Base-by-base conservation (phyloP, 257 asterid genomes). In the Anisodus tanguticus region DNA sequence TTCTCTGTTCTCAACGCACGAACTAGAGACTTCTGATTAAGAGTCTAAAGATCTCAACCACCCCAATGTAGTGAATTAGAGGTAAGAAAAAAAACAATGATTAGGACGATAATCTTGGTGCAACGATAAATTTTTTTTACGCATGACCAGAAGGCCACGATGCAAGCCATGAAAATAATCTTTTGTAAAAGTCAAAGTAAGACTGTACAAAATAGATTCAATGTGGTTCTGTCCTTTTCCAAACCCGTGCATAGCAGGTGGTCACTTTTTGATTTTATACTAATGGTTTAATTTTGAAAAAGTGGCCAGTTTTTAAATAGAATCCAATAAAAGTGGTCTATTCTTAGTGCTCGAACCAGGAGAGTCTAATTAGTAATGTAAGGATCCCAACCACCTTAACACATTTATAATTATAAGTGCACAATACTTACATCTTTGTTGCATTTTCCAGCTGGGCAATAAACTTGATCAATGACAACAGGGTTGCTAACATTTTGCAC, bases 401-500 rank as follows among this genome's bases (percentile, higher is more conserved):
- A 22, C 45, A 41, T 4, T 26, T 2, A 11, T 62, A 62, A 19
- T 17, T 62, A 68, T 62, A 15, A 69, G 54, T 19, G 17, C 1
- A 2, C 4, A 0, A 71, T 4, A 71, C 84, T 82, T 82, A 85
- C 85, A n/a, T 81, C 37, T 39, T 55, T 80, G 22, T 78, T 35
- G 87, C 91, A 85, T 55, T 83, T 66, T 8, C 82, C 63, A 39
- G 72, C 53, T 3, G 89, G 87, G 63, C 87, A 84, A 31, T 89
- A 89, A 3, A 87, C 85, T 45, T 89, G 91, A 77, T 89, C 91
- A 8, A 89, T 76, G 51, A 86, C 6, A 5, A 89, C 22, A 17
- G 90, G 91, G 7, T 83, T 85, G 83, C 83, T 39, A 3, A 89
- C 92, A 8, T 86, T 88, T 81, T 86, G 80, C 84, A 89, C 85